Evolutionary conservation across 257 asterid genomes (phyloP).

Genomic region (Haberlea rhodopensis): DNA sequence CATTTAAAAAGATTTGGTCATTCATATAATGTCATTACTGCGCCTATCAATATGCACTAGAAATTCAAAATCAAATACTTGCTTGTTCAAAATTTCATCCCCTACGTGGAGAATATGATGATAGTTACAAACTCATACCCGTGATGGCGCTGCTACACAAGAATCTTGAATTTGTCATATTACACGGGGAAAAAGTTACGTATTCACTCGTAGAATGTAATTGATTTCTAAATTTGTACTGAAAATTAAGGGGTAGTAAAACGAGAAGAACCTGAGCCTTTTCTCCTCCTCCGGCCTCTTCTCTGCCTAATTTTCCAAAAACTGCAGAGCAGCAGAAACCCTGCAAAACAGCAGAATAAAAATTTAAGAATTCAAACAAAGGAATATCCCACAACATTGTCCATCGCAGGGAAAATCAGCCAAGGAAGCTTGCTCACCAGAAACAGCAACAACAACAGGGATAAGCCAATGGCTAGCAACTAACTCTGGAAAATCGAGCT

Average conservation of each 20-base stretch:
- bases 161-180: conserved; percentile 11
- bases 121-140: background rate
- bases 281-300: conserved; percentile 84
- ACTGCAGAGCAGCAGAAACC: conserved; percentile 59
- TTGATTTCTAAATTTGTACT: background rate
- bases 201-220: background rate
- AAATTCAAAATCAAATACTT: too few relatives aligned
- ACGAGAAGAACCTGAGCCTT: conserved; percentile 58
- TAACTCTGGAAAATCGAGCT: conserved; percentile 75
- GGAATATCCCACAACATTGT: background rate
- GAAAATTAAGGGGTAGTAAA: conserved; percentile 41
- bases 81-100: conserved; percentile 20
- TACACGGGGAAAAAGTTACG: background rate
- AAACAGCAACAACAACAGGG: conserved; percentile 65
- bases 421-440: conserved; percentile 49
- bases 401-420: background rate
- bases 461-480: conserved; percentile 90
- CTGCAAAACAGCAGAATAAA: conserved; percentile 37
- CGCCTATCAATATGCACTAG: too few relatives aligned
- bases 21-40: too few relatives aligned
- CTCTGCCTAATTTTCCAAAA: conserved; percentile 82
- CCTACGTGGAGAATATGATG: background rate
- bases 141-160: conserved; percentile 25
- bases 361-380: background rate
- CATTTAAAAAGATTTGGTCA: too few relatives aligned